These are phyloP conservation scores for Floccularia luteovirens DNA, from an alignment of 768 basidiomycete genomes.

Conservation along the genomic window DNA sequence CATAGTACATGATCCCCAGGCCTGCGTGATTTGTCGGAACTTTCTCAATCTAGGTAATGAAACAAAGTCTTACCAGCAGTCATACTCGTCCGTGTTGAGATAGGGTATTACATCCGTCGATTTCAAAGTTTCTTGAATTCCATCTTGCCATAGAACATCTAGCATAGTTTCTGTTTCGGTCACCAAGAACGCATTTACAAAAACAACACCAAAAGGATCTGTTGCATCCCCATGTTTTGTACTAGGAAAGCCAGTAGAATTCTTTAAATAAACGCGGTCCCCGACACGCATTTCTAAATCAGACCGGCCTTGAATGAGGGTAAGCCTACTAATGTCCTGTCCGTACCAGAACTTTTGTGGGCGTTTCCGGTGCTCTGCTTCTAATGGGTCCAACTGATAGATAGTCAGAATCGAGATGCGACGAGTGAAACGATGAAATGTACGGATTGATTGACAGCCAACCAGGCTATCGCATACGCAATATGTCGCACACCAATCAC, in stretches of 20 bases:
- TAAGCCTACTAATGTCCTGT: constrained; percentile 53
- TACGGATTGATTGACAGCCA: constrained; percentile 83
- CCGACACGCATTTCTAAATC: constrained; percentile 66
- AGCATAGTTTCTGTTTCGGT: constrained; percentile 64
- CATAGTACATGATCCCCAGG: constrained; percentile 88
- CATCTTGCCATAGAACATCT: constrained; percentile 85
- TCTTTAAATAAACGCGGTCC: constrained; percentile 59
- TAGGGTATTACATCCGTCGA: constrained; percentile 73
- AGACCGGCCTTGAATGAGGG: constrained; percentile 49
- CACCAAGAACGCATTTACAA: constrained; percentile 54
- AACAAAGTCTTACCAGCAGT: constrained; percentile 60
- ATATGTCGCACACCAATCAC: constrained; percentile 71
- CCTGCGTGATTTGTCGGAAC: constrained; percentile 32
- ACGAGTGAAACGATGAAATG: constrained; percentile 11
- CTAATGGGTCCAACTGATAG: constrained; percentile 49
- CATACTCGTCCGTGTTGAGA: constrained; percentile 85
- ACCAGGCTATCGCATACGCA: constrained; percentile 77
- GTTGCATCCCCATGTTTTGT: constrained; percentile 55
- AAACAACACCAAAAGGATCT: constrained; percentile 35
- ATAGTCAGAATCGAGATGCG: constrained; percentile 4
- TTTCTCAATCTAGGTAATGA: constrained; percentile 7
- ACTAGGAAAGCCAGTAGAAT: constrained; percentile 34
- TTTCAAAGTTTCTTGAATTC: constrained; percentile 50
- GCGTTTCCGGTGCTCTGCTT: constrained; percentile 50
- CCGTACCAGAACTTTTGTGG: constrained; percentile 76